A percentile compares a stretch with the other conserved stretches of the same genome.
phyloP scores from a whole-genome alignment of 2,329 filamentous ascomycete species.

The Neofusicoccum sp. region DNA sequence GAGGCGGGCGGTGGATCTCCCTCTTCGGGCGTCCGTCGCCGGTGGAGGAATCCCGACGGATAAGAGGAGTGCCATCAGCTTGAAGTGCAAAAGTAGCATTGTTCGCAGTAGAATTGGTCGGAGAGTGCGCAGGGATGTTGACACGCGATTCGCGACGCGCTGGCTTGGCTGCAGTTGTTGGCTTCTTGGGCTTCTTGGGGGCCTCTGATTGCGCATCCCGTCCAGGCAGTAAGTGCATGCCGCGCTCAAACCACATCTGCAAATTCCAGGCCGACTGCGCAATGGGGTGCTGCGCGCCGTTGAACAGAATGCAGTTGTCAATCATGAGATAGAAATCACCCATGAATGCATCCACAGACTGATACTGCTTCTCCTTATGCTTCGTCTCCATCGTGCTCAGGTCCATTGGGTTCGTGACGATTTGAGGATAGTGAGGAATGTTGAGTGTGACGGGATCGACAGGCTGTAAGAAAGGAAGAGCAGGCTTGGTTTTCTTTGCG shows the following conservation, averaged over 20 bases:
- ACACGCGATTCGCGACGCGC: constrained; percentile 51
- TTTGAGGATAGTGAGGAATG: constrained; percentile 70
- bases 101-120: constrained; percentile 30
- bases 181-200: constrained; percentile 57
- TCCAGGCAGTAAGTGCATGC: constrained; percentile 60
- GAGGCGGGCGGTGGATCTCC: constrained; percentile 86
- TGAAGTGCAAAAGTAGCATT: constrained; percentile 70
- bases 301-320: constrained; percentile 77
- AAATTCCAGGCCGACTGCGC: constrained; percentile 65
- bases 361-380: constrained; percentile 69
- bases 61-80: constrained; percentile 74
- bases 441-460: constrained; percentile 73
- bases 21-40: constrained; percentile 84
- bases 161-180: constrained; percentile 35
- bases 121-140: constrained; percentile 44
- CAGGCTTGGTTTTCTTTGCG: constrained; percentile 83
- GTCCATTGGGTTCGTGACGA: constrained; percentile 80
- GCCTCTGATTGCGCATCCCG: constrained; percentile 54
- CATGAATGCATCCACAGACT: constrained; percentile 68
- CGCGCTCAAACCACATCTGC: constrained; percentile 58
- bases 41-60: constrained; percentile 79
- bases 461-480: constrained; percentile 71
- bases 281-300: constrained; percentile 73
- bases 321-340: constrained; percentile 75
- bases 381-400: constrained; percentile 78